phyloP scores from a whole-genome alignment of 805 yeast species.

The Candida coleopterorum region DNA sequence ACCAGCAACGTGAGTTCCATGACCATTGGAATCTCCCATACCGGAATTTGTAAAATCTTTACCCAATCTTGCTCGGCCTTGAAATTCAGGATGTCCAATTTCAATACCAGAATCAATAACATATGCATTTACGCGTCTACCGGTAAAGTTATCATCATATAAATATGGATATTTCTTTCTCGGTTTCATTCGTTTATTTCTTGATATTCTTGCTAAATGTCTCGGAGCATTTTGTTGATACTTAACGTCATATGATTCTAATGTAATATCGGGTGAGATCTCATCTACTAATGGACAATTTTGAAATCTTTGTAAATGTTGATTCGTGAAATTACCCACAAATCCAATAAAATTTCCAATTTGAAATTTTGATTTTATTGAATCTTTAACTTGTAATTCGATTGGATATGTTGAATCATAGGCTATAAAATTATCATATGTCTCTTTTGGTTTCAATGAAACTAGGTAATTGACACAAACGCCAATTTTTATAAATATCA shows the following conservation, averaged over 20 bases:
- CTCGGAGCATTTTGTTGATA: slow-evolving; percentile 49
- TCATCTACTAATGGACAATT: slow-evolving; percentile 62
- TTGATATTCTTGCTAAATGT: slow-evolving; percentile 62
- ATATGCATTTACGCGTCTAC: slow-evolving; percentile 65
- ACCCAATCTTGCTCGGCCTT: slow-evolving; percentile 56
- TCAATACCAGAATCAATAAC: slow-evolving; percentile 80
- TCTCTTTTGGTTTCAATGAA: slow-evolving; percentile 45
- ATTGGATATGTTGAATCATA: slow-evolving; percentile 36
- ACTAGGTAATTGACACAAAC: slow-evolving; percentile 35
- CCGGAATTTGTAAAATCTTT: slow-evolving; percentile 59
- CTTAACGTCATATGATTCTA: slow-evolving; percentile 50
- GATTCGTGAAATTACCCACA: slow-evolving; percentile 53
- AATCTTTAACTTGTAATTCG: slow-evolving; percentile 39
- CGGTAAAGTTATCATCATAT: slow-evolving; percentile 44
- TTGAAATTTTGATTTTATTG: slow-evolving; percentile 49
- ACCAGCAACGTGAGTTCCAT: slow-evolving; percentile 57
- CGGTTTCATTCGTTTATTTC: slow-evolving; percentile 27
- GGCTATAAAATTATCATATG: slow-evolving; percentile 44
- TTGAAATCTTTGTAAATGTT: slow-evolving; percentile 42
- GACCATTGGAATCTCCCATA: slow-evolving; percentile 48
- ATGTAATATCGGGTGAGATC: slow-evolving; percentile 59
- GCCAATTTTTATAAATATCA: neutral
- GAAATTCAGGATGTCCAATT: slow-evolving; percentile 58
- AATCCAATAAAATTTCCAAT: slow-evolving; percentile 73
- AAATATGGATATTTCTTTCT: slow-evolving; percentile 33